Percentiles rank a stretch among this genome's conserved stretches.
Evolutionary conservation across 1,284 basidiomycete species (phyloP).

Genomic region (Ustilago sp.): DNA sequence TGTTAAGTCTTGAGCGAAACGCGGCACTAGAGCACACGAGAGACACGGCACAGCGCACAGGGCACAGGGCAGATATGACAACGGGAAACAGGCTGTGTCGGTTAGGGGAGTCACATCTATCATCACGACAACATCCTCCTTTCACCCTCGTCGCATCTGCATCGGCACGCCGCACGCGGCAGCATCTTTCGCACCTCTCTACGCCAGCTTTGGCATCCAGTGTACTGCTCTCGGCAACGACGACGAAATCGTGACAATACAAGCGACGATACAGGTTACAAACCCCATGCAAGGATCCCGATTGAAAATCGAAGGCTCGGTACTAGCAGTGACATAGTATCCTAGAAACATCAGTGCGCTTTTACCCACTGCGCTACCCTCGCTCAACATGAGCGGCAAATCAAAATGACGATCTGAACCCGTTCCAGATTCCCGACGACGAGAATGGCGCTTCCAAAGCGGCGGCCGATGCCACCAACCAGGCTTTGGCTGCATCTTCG

Average conservation of each 20-base stretch:
- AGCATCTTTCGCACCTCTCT: too few relatives aligned
- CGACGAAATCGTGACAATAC: too few relatives aligned
- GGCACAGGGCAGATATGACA: conserved; percentile 1
- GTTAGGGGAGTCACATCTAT: not conserved
- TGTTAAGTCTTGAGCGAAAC: conserved; percentile 21
- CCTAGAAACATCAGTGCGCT: not conserved
- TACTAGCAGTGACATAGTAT: too few relatives aligned
- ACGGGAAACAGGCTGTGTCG: too few relatives aligned
- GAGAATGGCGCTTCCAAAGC: conserved; percentile 21
- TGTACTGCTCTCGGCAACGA: too few relatives aligned
- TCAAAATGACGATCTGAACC: conserved; percentile 37
- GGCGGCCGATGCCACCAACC: conserved; percentile 3
- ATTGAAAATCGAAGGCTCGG: too few relatives aligned
- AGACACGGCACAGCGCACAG: conserved; percentile 11
- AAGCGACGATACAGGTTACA: too few relatives aligned
- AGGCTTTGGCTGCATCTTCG: conserved; percentile 22
- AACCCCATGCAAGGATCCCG: too few relatives aligned
- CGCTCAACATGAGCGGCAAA: conserved; percentile 29
- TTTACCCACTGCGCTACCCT: not conserved
- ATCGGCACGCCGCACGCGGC: too few relatives aligned
- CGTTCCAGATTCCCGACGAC: conserved; percentile 52
- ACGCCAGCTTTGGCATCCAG: too few relatives aligned
- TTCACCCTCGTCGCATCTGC: not conserved
- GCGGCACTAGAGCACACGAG: not conserved
- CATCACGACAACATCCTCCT: not conserved